Base-by-base conservation (phyloP, 495 filamentous ascomycete species). In the Cudoniella acicularis region DNA sequence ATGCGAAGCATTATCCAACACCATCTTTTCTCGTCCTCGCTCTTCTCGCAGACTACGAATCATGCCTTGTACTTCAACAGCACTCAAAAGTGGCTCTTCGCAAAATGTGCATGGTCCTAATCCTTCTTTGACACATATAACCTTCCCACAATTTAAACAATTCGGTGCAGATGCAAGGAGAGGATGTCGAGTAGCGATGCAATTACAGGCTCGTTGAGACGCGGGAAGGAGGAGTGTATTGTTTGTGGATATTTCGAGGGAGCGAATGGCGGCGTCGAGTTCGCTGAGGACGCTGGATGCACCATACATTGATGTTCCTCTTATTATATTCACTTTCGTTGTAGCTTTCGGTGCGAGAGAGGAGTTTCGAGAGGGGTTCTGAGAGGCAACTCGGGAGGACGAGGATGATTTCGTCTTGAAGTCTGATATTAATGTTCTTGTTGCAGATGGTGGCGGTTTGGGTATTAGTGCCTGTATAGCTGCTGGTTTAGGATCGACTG, bases 101-200 rank as follows among this genome's bases (percentile, higher is more conserved):
- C 94, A 98, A 67, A 95, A 96, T 8, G 94, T 97, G 69, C 94
- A 98, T 1, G 94, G 93, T 1, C 93, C 94, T 2, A 96, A 78
- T 0, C 94, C 94, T 67, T 98, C 91, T 64, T 95, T 89, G 11
- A 95, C 83, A 71, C 94, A 98, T 52, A 98, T 87, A n/a, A 98
- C 91, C 71, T 97, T 96, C 53, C 94, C 94, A 69, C 94, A 98
- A 62, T 81, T 85, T 18, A 94, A 76, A 63, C 94, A 98, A 69
- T 98, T 98, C 1, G 95, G 94, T 0, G 92, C 90, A 0, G 92
- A 89, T 9, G 80, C 81, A 11, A 96, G 85, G 10, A 96, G 77
- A 2, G 95, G 89, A 65, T 98, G 94, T 1, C 90, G 81, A 1
- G 87, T 78, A 0, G 88, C 94, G 60, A 90, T 88, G 74, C 94